Conservation (phyloP, 2,329 filamentous ascomycete genomes). For the Fusarium liriodendri region DNA sequence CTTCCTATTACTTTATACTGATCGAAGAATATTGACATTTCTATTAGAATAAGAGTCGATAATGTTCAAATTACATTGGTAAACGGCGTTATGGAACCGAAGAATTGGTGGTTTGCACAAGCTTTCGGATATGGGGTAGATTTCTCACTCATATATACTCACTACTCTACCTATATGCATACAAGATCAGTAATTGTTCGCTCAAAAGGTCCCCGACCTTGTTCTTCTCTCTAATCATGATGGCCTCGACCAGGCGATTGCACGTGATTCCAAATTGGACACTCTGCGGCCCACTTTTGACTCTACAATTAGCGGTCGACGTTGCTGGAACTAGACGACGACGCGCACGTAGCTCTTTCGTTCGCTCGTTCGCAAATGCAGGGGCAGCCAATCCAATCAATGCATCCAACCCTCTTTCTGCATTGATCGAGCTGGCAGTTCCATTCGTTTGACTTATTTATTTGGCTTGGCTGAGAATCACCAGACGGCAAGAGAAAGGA, state of each 20-base stretch:
- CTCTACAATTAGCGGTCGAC: slow-evolving; percentile 12
- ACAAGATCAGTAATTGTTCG: not conserved
- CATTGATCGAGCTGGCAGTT: slow-evolving; percentile 27
- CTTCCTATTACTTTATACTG: not conserved
- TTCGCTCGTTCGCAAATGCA: slow-evolving; percentile 20
- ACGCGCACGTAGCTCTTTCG: slow-evolving; percentile 12
- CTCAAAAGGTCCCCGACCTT: not conserved
- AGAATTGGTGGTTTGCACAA: not conserved
- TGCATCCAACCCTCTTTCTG: slow-evolving; percentile 9
- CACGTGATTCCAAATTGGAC: slow-evolving; percentile 27
- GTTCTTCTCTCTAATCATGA: not conserved
- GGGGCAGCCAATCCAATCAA: slow-evolving; percentile 36
- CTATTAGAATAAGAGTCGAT: slow-evolving; percentile 19
- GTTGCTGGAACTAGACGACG: slow-evolving; percentile 24
- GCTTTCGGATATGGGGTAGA: not conserved
- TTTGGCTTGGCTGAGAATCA: not conserved
- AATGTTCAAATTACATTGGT: not conserved
- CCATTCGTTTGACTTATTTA: slow-evolving; percentile 9
- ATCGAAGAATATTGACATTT: slow-evolving; percentile 1
- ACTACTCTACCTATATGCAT: slow-evolving; percentile 1
- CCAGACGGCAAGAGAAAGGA: not conserved
- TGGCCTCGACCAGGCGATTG: not conserved
- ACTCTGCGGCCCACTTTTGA: slow-evolving; percentile 33
- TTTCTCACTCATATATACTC: not conserved
- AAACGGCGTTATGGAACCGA: slow-evolving; percentile 17